Evolutionary conservation across 78 protist genomes (phyloP).

Genomic region (Polysphondylium violaceum): DNA sequence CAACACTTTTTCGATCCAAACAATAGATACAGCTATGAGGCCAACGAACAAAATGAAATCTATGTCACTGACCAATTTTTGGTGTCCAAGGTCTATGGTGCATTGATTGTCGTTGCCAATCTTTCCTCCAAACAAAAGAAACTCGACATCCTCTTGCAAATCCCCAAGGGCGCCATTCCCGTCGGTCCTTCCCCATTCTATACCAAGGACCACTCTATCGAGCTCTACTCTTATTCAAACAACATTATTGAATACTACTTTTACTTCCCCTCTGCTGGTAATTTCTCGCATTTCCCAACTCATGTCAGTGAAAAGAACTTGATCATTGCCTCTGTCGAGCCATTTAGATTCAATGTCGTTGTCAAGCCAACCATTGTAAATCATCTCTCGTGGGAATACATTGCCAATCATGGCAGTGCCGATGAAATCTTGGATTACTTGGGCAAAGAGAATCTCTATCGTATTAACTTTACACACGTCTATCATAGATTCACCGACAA

Average conservation of each 20-base stretch:
- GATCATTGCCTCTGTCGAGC: conserved; percentile 32
- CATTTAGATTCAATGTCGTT: conserved; percentile 64
- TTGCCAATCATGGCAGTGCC: conserved; percentile 38
- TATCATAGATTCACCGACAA: conserved; percentile 19
- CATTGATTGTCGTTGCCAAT: conserved; percentile 58
- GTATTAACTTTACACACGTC: conserved; percentile 3
- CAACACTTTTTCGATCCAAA: conserved; percentile 70
- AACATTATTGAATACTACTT: conserved; percentile 36
- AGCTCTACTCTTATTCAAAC: conserved; percentile 37
- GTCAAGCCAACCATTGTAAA: conserved; percentile 43
- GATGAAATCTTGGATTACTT: conserved; percentile 38
- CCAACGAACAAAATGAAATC: conserved; percentile 38
- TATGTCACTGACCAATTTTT: conserved; percentile 50
- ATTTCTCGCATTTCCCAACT: conserved; percentile 63
- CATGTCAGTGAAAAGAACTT: conserved; percentile 43
- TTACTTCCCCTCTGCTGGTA: conserved; percentile 74
- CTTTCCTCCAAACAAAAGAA: conserved; percentile 57
- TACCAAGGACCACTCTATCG: conserved; percentile 11
- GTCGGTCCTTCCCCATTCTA: conserved; percentile 72
- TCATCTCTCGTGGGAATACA: conserved; percentile 75
- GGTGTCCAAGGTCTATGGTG: conserved; percentile 47
- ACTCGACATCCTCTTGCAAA: conserved; percentile 54
- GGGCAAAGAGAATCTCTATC: conserved; percentile 29
- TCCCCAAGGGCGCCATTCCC: conserved; percentile 70
- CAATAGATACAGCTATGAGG: conserved; percentile 11